Evolutionary conservation across 2,329 filamentous ascomycete species (phyloP), one percentile per base, ranked within the genome.

Genomic region (Graphilbum fragrans): DNA sequence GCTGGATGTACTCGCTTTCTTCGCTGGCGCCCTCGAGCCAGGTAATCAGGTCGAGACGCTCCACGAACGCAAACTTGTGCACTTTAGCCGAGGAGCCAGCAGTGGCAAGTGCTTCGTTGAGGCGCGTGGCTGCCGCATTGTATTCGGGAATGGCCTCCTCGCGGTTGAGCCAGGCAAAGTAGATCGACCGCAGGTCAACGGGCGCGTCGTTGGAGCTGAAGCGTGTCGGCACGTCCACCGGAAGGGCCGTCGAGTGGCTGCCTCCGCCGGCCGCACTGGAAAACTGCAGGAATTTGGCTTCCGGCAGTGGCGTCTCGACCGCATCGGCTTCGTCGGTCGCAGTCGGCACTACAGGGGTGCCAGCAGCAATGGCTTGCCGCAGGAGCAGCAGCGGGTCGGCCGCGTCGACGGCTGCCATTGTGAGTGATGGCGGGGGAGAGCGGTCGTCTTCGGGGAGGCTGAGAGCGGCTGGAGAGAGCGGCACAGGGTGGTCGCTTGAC

Each of bases 161-260:
- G 60, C 87, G 86, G 64, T 95, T 93, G 54, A 85, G 71, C 86
- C 87, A 98, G 42, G 87, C 87, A 57, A 96, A 94, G 67, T 90
- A 95, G 62, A 95, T 90, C 58, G 83, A 92, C 57, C 92, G 86
- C 51, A 98, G 70, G 58, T 95, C 86, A 53, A 94, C 80, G 5
- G 82, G 72, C 42, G 70, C 68, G 37, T 75, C 70, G 44, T 76
- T 74, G n/a, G 86, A 88, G 46, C 84, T 73, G 66, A 96, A 96
- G 53, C 92, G 86, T 50, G 92, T 98, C 10, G 80, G 71, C 14
- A 74, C 72, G 39, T 75, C 77, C 49, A 94, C 74, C 1, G 81
- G 69, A 44, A 93, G 70, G 6, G 77, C 69, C 42, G 77, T 68
- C 32, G 35, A 38, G 12, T n/a, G 27, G 17, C 33, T 19, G 32